Conservation (phyloP, 2,329 filamentous ascomycete species). For the Verticillium nubilum region DNA sequence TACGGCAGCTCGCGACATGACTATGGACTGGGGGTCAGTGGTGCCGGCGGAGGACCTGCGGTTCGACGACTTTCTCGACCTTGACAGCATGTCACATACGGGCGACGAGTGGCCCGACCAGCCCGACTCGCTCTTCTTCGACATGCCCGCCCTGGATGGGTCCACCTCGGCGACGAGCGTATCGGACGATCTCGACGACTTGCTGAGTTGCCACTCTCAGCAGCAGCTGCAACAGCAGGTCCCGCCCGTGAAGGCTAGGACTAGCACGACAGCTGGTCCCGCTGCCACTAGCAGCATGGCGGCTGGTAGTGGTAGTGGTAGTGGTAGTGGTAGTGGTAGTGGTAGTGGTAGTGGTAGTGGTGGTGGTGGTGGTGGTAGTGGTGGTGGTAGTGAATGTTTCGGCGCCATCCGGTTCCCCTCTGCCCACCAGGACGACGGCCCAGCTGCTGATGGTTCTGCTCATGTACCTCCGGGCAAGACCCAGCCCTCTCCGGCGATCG, state of each 20-base stretch:
- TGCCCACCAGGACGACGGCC: background rate
- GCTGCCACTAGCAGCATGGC: constrained; percentile 10
- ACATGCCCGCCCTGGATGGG: constrained; percentile 9
- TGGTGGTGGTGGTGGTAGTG: background rate
- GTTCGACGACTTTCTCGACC: constrained; percentile 20
- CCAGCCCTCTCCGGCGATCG: constrained; percentile 12
- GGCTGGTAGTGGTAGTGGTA: constrained; percentile 5
- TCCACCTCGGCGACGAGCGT: constrained; percentile 9
- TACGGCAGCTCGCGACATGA: background rate
- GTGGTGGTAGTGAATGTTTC: no score
- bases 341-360: constrained; percentile 4
- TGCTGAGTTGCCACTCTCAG: constrained; percentile 10
- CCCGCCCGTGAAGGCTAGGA: constrained; percentile 8
- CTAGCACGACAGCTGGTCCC: constrained; percentile 12
- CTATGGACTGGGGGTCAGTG: background rate
- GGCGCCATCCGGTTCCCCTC: background rate
- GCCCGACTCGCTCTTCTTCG: constrained; percentile 13
- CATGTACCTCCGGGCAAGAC: background rate
- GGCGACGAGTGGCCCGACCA: constrained; percentile 8
- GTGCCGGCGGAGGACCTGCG: constrained; percentile 13
- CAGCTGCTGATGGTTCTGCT: background rate
- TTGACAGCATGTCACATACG: constrained; percentile 13
- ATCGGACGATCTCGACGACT: constrained; percentile 13
- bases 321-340: background rate
- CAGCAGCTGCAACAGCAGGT: background rate